Evolutionary conservation across 495 filamentous ascomycete species (phyloP), one percentile per base, ranked within the genome.

Genomic region (Peziza echinospora): DNA sequence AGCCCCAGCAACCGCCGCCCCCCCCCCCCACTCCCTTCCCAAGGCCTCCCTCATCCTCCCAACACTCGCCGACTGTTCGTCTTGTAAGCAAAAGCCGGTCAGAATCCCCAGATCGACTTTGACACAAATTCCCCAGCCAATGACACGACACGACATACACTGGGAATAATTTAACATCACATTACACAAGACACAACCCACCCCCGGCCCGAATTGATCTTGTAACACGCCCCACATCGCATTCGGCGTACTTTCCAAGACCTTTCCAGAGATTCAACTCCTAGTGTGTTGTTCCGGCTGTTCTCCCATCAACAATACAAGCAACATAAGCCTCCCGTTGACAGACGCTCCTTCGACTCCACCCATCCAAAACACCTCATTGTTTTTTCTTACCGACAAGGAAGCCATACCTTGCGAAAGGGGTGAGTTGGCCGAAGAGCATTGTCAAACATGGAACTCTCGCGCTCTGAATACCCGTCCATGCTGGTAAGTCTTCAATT

Each of bases 391-490:
- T 46, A 46, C 21, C 44, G 11, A 46, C 44, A 41, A 26, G 19
- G 19, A 28, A 49, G 26, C 25, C 47, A 16, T 23, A 46, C 46
- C 43, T 44, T 26, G 17, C 21, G 28, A 39, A 26, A 48, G 51
- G 52, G 50, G 46, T 49, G 48, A 39, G 23, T 44, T 46, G 41
- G 47, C 51, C 17, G 51, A 26, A 48, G 40, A 52, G 42, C 53
- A 44, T 49, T 50, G 46, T 45, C 50, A 30, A 62, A 50, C 51
- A 77, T 83, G 73, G 86, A 86, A 54, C 73, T 93, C 55, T 81
- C 82, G 57, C 73, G 87, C 62, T 73, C 82, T 62, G 89, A 97
- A 64, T 97, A 97, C 66, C 87, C 89, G 59, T 80, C 80, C 23
- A 75, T 97, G 72, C 76, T 96, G 80, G 89, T 97, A 72, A 63